Base-by-base conservation (phyloP, 2,329 filamentous ascomycete genomes). In the Stachybotrys chlorohalonatus region DNA sequence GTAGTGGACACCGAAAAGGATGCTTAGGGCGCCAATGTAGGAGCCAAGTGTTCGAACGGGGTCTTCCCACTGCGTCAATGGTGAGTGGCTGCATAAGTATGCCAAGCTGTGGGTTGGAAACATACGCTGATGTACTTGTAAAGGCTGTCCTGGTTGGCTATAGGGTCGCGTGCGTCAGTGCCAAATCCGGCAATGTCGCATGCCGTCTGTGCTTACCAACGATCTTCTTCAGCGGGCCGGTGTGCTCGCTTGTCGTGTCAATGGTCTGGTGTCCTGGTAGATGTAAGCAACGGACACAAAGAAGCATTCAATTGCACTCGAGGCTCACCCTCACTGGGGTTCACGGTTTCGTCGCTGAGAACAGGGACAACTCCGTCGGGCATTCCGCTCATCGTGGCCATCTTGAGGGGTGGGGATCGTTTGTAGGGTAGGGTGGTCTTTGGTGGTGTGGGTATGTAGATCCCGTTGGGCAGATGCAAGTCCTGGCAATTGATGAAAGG, bases 41-140 rank as follows among this genome's bases (percentile, higher is more conserved):
- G 60, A 60, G 42, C 58, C 58, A 2, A 62, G 46, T 13, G 60
- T 62, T n/a, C 57, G 57, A 3, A 50, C 55, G 9, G 60, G 60
- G 15, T 62, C 58, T 50, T 62, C 60, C 60, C 60, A 62, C 60
- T 62, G 5, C n/a, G 17, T 47, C 11, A 11, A 16, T 11, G 7
- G 46, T 47, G 8, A 47, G 46, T 16, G 46, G 9, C 46, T 11
- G 7, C 9, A 7, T n/a, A 8, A 3, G 3, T 47, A 3, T 24
- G 6, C 3, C 8, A 9, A n/a, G 15, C 8, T 2, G 2, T 3
- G 46, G 46, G 16, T 16, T n/a, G 46, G 46, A 3, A 16, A 52
- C 58, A 3, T 56, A 62, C 60, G 4, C 60, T 62, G 54, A 62
- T 59, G 54, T 62, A 62, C 39, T 58, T 62, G 56, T 62, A 62